Base-by-base conservation (phyloP, 306 rosid genomes). In the Begonia masoniana region DNA sequence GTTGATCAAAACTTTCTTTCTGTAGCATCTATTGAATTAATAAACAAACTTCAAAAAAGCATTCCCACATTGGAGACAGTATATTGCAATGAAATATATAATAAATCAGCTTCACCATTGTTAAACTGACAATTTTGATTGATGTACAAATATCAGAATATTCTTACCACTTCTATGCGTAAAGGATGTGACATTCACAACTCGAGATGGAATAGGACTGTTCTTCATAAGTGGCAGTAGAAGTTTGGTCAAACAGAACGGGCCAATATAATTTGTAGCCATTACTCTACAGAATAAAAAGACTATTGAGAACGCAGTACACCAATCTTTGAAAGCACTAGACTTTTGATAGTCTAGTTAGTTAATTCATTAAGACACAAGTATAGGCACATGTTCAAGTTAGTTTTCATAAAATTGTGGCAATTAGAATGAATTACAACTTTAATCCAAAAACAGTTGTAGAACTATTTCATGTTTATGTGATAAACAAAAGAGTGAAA, bases 151-250 rank as follows among this genome's bases (percentile, higher is more conserved):
- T 31, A 26, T 31, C 39, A 31, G 9, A 13, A 15, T 43, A 68
- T 47, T 69, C 70, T 60, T 62, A 89, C 87, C 97, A 56, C 35
- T 68, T 69, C 77, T 82, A 79, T 85, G 95, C 15, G 95, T 89
- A 60, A 89, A 89, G 62, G 91, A 89, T 53, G 94, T 58, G 51
- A 85, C 85, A 65, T 89, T 89, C 74, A 89, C 87, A 58, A 89
- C 55, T 56, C 81, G 82, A 54, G 97, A 74, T 62, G 97, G 76
- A 47, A 70, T 58, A 17, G 76, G 87, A 51, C 91, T 85, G 59
- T 77, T 76, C 68, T 60, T 74, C 48, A 89, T 87, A 64, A 85
- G 87, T 43, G 94, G 87, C 24, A 82, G 56, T 58, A 89, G 62
- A 57, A 76, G 79, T 61, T 76, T 77, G 41, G 83, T 80, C 68